phyloP scores from a whole-genome alignment of 176 grass and related monocot species.

The Aegilops speltoides region DNA sequence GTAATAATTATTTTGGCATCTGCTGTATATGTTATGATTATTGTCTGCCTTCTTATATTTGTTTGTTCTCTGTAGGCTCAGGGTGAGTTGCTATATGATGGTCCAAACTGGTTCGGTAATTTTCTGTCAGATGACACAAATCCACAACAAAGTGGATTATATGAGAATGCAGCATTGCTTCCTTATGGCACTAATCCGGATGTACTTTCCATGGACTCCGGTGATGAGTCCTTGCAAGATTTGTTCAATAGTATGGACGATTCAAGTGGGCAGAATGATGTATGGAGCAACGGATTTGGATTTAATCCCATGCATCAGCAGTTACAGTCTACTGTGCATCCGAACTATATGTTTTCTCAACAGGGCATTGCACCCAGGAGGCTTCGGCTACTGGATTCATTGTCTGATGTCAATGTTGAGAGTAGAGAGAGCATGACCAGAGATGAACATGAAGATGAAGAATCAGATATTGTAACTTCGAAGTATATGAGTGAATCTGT shows the following conservation, averaged over 20 bases:
- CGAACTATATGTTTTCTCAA: not conserved
- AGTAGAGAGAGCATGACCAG: not conserved
- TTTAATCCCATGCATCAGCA: conserved; percentile 32
- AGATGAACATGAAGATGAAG: conserved; percentile 38
- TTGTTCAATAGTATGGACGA: conserved; percentile 69
- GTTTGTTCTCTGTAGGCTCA: conserved; percentile 11
- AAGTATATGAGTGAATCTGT: conserved; percentile 5
- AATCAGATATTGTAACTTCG: conserved; percentile 22
- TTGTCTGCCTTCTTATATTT: conserved; percentile 9
- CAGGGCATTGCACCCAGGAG: conserved; percentile 62
- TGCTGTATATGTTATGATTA: not conserved
- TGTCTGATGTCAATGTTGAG: not conserved
- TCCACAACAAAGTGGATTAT: conserved; percentile 34
- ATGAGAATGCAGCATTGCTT: conserved; percentile 53
- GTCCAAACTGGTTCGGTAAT: conserved; percentile 1
- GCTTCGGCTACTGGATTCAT: conserved; percentile 32
- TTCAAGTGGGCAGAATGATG: conserved; percentile 28
- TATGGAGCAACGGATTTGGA: conserved; percentile 25
- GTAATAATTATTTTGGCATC: conserved; percentile 13
- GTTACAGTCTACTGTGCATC: conserved; percentile 5
- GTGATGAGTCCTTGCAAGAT: conserved; percentile 63
- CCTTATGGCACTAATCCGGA: conserved; percentile 66
- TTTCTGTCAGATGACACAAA: conserved; percentile 28
- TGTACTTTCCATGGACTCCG: conserved; percentile 57
- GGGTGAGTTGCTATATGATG: conserved; percentile 27